Evolutionary conservation across 106 monocot genomes (phyloP).

Genomic region (Dendrobium nobile): DNA sequence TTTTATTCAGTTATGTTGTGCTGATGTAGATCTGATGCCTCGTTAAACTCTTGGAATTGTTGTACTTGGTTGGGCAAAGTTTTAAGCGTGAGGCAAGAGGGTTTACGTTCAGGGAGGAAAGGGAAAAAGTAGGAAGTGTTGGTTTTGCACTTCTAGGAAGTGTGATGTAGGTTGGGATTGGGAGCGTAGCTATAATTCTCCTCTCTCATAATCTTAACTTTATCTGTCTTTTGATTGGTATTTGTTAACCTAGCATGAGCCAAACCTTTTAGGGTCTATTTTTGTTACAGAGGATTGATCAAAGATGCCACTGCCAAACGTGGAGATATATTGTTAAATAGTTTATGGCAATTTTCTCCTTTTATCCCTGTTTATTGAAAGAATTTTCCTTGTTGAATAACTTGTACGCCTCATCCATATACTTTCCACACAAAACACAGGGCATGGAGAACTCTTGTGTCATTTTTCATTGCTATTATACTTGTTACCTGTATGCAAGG

Average conservation of each 20-base stretch:
- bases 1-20: background rate
- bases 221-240: background rate
- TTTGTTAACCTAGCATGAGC: background rate
- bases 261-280: background rate
- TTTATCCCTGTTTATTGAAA: background rate
- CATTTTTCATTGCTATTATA: background rate
- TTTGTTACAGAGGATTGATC: background rate
- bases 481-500: background rate
- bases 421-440: background rate
- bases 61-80: background rate
- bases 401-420: background rate
- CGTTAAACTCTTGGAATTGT: background rate
- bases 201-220: background rate
- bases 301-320: background rate
- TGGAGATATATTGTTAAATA: background rate
- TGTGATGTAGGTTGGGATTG: background rate
- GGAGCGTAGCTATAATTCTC: background rate
- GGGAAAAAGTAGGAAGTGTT: background rate
- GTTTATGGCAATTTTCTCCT: background rate
- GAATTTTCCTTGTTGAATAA: background rate
- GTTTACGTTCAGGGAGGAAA: background rate
- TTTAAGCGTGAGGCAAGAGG: background rate
- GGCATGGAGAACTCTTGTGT: background rate
- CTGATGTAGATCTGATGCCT: background rate
- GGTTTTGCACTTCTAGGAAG: background rate